These are phyloP conservation scores for Aegilops speltoides DNA, from an alignment of 176 grass and related monocot genomes.

Conservation along the genomic window DNA sequence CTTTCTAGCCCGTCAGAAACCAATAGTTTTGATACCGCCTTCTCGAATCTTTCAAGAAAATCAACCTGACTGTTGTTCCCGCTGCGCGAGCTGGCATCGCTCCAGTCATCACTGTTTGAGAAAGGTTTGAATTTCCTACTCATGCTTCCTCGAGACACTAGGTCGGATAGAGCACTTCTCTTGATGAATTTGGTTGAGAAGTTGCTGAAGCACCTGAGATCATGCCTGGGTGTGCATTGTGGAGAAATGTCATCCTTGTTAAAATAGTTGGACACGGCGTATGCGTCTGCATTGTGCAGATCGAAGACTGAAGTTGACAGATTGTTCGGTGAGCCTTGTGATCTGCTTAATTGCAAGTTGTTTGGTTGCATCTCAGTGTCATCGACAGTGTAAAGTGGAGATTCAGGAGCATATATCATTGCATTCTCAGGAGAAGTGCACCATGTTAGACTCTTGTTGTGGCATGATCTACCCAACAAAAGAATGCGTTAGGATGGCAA, in stretches of 20 bases:
- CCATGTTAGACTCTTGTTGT: slow-evolving; percentile 62
- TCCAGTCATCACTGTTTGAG: slow-evolving; percentile 69
- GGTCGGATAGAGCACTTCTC: slow-evolving; percentile 52
- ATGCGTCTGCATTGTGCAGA: slow-evolving; percentile 45
- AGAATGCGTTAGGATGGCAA: slow-evolving; percentile 13
- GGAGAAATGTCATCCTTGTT: slow-evolving; percentile 42
- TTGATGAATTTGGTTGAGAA: slow-evolving; percentile 81
- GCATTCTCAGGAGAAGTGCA: slow-evolving; percentile 53
- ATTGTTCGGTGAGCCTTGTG: slow-evolving; percentile 54
- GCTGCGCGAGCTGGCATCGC: slow-evolving; percentile 58
- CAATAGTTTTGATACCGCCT: slow-evolving; percentile 68
- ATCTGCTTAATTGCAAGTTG: slow-evolving; percentile 58
- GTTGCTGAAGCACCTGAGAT: slow-evolving; percentile 86
- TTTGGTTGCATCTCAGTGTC: slow-evolving; percentile 32
- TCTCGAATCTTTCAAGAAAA: slow-evolving; percentile 77
- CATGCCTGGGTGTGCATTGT: slow-evolving; percentile 50
- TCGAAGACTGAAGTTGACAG: slow-evolving; percentile 59
- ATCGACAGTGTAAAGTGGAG: slow-evolving; percentile 36
- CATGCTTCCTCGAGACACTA: slow-evolving; percentile 72
- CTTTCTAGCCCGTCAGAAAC: slow-evolving; percentile 52
- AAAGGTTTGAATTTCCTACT: slow-evolving; percentile 58
- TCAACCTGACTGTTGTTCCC: slow-evolving; percentile 68
- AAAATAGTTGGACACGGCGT: slow-evolving; percentile 32
- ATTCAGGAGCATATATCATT: slow-evolving; percentile 64
- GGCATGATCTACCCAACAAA: slow-evolving; percentile 40